Base-by-base conservation (phyloP, 228 moss, liverwort and hornwort genomes). In the Sphagnum fallax region DNA sequence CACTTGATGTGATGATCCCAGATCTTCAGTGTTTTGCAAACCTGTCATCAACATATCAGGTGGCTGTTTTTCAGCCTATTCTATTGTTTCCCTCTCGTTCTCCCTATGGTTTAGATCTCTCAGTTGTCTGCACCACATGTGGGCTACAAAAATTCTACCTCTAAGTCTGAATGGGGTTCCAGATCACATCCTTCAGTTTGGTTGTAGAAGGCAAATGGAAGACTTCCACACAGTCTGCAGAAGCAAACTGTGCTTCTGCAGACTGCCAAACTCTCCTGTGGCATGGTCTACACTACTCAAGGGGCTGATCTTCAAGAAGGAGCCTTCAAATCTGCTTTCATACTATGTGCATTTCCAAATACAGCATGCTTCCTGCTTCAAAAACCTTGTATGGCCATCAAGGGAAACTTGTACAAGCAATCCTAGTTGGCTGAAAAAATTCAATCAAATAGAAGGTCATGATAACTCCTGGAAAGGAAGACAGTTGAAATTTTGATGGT, bases 241-340 rank as follows among this genome's bases (percentile, higher is more conserved):
- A 60, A 53, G 60, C n/a, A 61, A 73, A 70, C 52, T 4, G 52
- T 62, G 61, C n/a, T n/a, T n/a, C n/a, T n/a, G 49, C 68, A 77
- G 71, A 67, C 64, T 8, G 47, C 49, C 10, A 51, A 49, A 75
- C 68, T 77, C 76, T 62, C 74, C 80, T 11, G 67, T 87, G 72
- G 88, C 85, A 53, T 93, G 90, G 93, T 83, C 85, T 49, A 80
- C 75, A 51, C 69, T 93, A 51, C 58, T 89, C 73, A 93, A 87
- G 75, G 83, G 83, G 51, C 66, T 73, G 51, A 72, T 75, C 64
- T 53, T 72, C 52, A 52, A 70, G 74, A 68, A 62, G 9, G 73
- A 47, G 16, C 67, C 72, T 16, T 72, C 83, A 47, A 52, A 62
- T 47, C 73, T 65, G 52, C 62, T 81, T 64, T 77, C 76, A 47